A percentile compares a stretch with the other conserved stretches of the same genome.
phyloP scores from a whole-genome alignment of 805 yeast species.

The Teunomyces tritomae region DNA sequence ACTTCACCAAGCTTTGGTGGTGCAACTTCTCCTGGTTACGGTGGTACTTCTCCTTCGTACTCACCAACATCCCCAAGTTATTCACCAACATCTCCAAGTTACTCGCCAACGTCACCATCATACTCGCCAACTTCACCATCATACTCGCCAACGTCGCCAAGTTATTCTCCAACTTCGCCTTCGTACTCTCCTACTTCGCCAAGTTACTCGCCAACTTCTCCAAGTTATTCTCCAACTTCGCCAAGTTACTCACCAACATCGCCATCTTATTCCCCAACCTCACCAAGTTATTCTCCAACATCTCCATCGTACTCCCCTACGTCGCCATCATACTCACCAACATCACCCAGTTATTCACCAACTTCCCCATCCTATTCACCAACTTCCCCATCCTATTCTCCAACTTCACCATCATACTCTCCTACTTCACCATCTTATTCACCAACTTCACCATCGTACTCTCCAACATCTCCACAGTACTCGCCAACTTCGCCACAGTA shows the following conservation, averaged over 20 bases:
- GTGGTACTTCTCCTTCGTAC: conserved; percentile 49
- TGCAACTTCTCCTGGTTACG: conserved; percentile 45
- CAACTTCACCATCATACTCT: conserved; percentile 25
- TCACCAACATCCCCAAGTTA: conserved; percentile 64
- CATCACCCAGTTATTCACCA: conserved; percentile 26
- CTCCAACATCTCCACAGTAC: conserved; percentile 24
- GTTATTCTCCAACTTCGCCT: conserved; percentile 68
- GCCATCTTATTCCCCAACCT: conserved; percentile 65
- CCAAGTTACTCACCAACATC: conserved; percentile 81
- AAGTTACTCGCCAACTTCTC: conserved; percentile 73
- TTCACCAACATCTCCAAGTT: conserved; percentile 57
- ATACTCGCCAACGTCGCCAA: conserved; percentile 58
- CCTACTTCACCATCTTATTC: conserved; percentile 27
- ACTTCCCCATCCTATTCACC: conserved; percentile 29
- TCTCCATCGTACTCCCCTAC: conserved; percentile 72
- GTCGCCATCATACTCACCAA: conserved; percentile 25
- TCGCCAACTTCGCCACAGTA: conserved; percentile 22
- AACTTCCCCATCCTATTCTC: conserved; percentile 25
- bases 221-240: conserved; percentile 72
- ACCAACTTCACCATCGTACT: conserved; percentile 23
- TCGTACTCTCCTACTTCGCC: conserved; percentile 79
- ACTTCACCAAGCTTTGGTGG: conserved; percentile 54
- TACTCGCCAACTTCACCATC: conserved; percentile 75
- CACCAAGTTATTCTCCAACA: conserved; percentile 66
- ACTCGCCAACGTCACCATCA: conserved; percentile 67